Conservation (phyloP, 805 yeast genomes). For the Danielia reshetovae region DNA sequence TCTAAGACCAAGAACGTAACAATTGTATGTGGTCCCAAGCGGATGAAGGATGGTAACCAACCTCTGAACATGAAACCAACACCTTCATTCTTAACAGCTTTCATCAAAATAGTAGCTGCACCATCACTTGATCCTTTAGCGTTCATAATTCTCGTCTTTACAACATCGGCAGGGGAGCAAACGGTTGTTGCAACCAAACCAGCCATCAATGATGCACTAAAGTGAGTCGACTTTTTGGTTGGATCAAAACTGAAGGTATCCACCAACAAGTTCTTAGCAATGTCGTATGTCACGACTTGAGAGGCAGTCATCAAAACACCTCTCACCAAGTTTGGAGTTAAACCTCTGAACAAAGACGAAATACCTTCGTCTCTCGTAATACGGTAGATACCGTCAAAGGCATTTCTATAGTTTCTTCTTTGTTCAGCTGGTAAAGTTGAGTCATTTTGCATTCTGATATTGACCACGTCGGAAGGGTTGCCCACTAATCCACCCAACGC, state of each 20-base stretch:
- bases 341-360: slow-evolving; percentile 62
- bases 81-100: slow-evolving; percentile 68
- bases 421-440: slow-evolving; percentile 59
- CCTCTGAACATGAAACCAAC: slow-evolving; percentile 81
- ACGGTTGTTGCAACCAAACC: slow-evolving; percentile 89
- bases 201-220: slow-evolving; percentile 72
- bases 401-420: slow-evolving; percentile 73
- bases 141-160: slow-evolving; percentile 86
- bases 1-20: slow-evolving; percentile 66
- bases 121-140: slow-evolving; percentile 41
- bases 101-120: slow-evolving; percentile 47
- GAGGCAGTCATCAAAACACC: slow-evolving; percentile 89
- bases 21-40: slow-evolving; percentile 81
- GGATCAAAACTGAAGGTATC: slow-evolving; percentile 49
- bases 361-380: slow-evolving; percentile 60
- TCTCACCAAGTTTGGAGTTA: slow-evolving; percentile 71
- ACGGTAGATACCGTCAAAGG: slow-evolving; percentile 67
- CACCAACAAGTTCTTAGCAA: slow-evolving; percentile 61
- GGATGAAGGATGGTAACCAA: slow-evolving; percentile 83
- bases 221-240: slow-evolving; percentile 64
- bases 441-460: slow-evolving; percentile 90
- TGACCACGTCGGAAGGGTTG: slow-evolving; percentile 83
- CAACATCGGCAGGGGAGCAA: slow-evolving; percentile 90
- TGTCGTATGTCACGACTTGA: slow-evolving; percentile 84
- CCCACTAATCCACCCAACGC: slow-evolving; percentile 83